Base-by-base conservation (phyloP, 805 yeast genomes). In the Cephaloascus albidus region DNA sequence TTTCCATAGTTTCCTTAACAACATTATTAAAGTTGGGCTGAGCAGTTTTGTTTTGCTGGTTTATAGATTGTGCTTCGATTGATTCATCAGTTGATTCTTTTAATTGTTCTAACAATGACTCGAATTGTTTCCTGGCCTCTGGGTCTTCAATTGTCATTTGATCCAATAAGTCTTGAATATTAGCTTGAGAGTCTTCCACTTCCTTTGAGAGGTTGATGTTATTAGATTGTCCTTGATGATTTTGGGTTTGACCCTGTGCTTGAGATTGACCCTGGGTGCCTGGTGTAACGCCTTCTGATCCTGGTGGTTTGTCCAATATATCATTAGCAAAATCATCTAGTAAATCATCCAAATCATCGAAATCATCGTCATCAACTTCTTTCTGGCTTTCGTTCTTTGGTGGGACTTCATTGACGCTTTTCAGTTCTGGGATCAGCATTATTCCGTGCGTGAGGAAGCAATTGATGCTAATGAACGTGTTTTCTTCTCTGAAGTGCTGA, bases 301-400 rank as follows among this genome's bases (percentile, higher is more conserved):
- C 84, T 1, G 82, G 84, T 2, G 82, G 80, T 46, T 75, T 68
- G 43, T 72, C 72, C 40, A 83, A 63, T 1, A 81, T 70, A 41
- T 78, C 85, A 43, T 80, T 85, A 33, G 81, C 85, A 54, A 84
- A 84, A 45, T 88, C 96, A 52, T 88, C 96, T 38, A 90, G 66
- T 43, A 86, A 68, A 50, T 86, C 95, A 48, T 85, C 95, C 45
- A 85, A 70, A 48, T 85, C 94, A 50, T 81, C 86, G 38, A 76
- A 62, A 38, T 78, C 84, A 41, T 81, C 72, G 10, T 59, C 68
- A 30, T 49, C 53, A 4, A n/a, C n/a, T n/a, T n/a, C n/a, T n/a
- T n/a, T n/a, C n/a, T n/a, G n/a, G n/a, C n/a, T n/a, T n/a, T n/a
- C n/a, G n/a, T n/a, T n/a, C n/a, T n/a, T n/a, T n/a, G n/a, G n/a